A percentile compares a stretch with the other conserved stretches of the same genome.
Evolutionary conservation across 208 protist species (phyloP).

Genomic region (Crithidia mellificae): DNA sequence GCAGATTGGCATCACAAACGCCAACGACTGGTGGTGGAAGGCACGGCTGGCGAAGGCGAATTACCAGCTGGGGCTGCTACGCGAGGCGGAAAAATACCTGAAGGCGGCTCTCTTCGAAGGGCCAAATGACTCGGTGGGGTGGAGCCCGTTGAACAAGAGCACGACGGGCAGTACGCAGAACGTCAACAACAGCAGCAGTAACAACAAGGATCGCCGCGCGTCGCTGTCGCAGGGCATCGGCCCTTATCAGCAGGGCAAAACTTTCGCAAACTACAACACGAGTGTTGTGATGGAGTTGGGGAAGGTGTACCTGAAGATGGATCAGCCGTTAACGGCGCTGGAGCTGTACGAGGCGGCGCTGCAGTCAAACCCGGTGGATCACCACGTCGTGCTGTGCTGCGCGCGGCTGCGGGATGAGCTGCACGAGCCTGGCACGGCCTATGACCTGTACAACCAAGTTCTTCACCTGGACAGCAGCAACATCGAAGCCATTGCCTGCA

Average conservation of each 20-base stretch:
- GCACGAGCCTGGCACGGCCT: slow-evolving; percentile 81
- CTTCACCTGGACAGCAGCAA: slow-evolving; percentile 89
- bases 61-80: slow-evolving; percentile 94
- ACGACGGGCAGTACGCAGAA: no score
- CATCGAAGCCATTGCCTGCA: slow-evolving; percentile 94
- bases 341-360: slow-evolving; percentile 82
- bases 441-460: slow-evolving; percentile 83
- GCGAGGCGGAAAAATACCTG: slow-evolving; percentile 93
- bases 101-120: slow-evolving; percentile 72
- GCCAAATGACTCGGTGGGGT: neutral
- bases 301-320: slow-evolving; percentile 93
- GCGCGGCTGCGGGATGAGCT: slow-evolving; percentile 92
- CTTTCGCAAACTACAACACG: slow-evolving; percentile 81
- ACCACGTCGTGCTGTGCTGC: slow-evolving; percentile 81
- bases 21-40: slow-evolving; percentile 96
- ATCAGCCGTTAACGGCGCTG: slow-evolving; percentile 93
- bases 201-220: neutral
- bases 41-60: slow-evolving; percentile 92
- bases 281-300: slow-evolving; percentile 87
- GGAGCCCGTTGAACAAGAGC: neutral
- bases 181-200: no score
- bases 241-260: slow-evolving; percentile 7
- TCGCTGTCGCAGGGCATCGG: neutral
- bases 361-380: slow-evolving; percentile 86
- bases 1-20: slow-evolving; percentile 52